Conservation (phyloP, 306 rosid genomes). For the Malus sieversii region DNA sequence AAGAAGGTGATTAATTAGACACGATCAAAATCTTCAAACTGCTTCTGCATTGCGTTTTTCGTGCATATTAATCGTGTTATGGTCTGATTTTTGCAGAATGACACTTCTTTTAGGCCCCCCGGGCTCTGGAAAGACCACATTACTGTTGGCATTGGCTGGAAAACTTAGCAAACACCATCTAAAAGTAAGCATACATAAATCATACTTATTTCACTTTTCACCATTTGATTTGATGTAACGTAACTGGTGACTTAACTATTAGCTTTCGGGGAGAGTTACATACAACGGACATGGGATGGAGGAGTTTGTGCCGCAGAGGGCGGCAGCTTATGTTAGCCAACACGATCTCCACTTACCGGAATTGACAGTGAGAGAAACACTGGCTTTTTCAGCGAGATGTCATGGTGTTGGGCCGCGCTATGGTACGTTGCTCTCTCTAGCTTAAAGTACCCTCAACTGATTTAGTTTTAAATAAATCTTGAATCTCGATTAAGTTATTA, state of each 20-base stretch:
- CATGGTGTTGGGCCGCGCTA: conserved; percentile 56
- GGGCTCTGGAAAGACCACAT: too few species aligned
- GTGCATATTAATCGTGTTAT: neutral
- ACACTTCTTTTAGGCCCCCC: too few species aligned
- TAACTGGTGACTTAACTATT: neutral
- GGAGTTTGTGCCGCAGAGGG: conserved; percentile 46
- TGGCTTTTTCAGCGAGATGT: conserved; percentile 50
- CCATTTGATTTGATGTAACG: neutral
- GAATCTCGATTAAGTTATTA: neutral
- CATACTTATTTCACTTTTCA: neutral
- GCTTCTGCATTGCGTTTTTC: too few species aligned
- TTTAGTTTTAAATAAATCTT: neutral
- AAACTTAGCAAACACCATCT: neutral
- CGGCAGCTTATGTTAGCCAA: conserved; percentile 45
- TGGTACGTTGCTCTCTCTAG: conserved; percentile 22
- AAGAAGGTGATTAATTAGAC: neutral
- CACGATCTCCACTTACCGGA: conserved; percentile 42
- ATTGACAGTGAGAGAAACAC: conserved; percentile 52
- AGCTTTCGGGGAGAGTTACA: conserved; percentile 40
- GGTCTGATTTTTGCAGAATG: too few species aligned
- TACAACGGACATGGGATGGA: conserved; percentile 24
- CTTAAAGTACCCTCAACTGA: neutral
- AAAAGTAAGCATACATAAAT: neutral
- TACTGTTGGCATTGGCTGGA: too few species aligned
- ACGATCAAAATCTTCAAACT: too few species aligned